Evolutionary conservation across 352 stramenopile genomes (phyloP), one percentile per base, ranked within the genome.

Genomic region (Globisporangium sylvaticum): DNA sequence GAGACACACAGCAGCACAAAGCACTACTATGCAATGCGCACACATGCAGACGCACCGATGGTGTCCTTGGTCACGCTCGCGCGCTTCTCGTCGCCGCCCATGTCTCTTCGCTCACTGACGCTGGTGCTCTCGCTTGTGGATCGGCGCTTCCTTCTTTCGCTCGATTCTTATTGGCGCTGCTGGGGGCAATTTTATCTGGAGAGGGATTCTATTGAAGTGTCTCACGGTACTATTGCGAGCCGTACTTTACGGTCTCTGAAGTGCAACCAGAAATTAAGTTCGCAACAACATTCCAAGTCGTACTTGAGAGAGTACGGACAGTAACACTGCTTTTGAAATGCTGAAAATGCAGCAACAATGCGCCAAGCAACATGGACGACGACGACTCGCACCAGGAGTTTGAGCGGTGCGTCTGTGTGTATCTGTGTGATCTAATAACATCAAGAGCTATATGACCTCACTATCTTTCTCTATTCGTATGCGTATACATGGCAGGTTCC

Each of bases 321-420:
- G 31, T 48, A 12, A 25, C 18, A 15, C 55, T 15, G 31, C 20
- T 60, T 58, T 42, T 42, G 39, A 48, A 48, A 48, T 48, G 15
- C n/a, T 48, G 52, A n/a, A 59, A 61, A 29, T 61, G 31, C 31
- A 2, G 55, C 27, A 57, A 57, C 29, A 22, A 61, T 61, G 55
- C n/a, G n/a, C 55, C 48, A 53, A 39, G 24, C 18, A 59, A 29
- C 53, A 72, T 65, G 42, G 68, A 77, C 59, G 72, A 72, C 27
- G 79, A 75, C 62, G 79, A 88, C 64, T 87, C 78, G 58, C 79
- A 89, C 55, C 68, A 80, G 34, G 81, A 88, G 53, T 91, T 91
- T 69, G 77, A 80, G 75, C 74, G 79, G 83, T 89, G 71, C 57
- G 71, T 64, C 54, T 68, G 14, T 44, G 57, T 53, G 39, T 25